Percentiles rank a stretch among this genome's conserved stretches.
Conservation (phyloP, 2,329 filamentous ascomycete species). For the Uncinocarpus reesii region DNA sequence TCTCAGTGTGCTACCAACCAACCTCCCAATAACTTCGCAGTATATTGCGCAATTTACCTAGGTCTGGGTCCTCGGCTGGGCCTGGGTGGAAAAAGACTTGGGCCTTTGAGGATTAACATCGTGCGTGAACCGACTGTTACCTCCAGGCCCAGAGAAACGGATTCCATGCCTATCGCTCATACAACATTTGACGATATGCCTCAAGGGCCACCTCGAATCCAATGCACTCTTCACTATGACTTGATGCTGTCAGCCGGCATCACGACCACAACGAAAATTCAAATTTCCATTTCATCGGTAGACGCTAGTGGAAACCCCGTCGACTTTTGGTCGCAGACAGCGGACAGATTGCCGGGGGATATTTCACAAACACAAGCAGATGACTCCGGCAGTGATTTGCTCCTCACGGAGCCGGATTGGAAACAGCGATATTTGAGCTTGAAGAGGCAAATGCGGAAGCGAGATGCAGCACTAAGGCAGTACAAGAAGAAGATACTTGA, state of each 20-base stretch:
- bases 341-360: slow-evolving; percentile 9
- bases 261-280: slow-evolving; percentile 5
- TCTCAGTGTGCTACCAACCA: slow-evolving; percentile 23
- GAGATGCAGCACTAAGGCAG: slow-evolving; percentile 29
- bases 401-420: slow-evolving; percentile 27
- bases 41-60: slow-evolving; percentile 29
- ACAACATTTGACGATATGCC: background rate
- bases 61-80: slow-evolving; percentile 31
- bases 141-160: background rate
- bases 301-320: background rate
- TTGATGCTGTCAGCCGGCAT: background rate
- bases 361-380: slow-evolving; percentile 16
- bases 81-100: slow-evolving; percentile 20
- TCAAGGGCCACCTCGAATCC: background rate
- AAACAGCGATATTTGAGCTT: slow-evolving; percentile 33
- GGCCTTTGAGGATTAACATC: slow-evolving; percentile 23
- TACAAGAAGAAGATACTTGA: slow-evolving; percentile 37
- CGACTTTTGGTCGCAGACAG: background rate
- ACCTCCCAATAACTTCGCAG: slow-evolving; percentile 19
- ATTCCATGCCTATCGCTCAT: background rate
- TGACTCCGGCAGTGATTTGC: slow-evolving; percentile 23
- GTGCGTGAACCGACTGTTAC: slow-evolving; percentile 9
- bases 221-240: slow-evolving; percentile 5
- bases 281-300: background rate
- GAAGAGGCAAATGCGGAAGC: slow-evolving; percentile 31